Conservation (phyloP, 352 stramenopile genomes). For the Sclerospora graminicola region DNA sequence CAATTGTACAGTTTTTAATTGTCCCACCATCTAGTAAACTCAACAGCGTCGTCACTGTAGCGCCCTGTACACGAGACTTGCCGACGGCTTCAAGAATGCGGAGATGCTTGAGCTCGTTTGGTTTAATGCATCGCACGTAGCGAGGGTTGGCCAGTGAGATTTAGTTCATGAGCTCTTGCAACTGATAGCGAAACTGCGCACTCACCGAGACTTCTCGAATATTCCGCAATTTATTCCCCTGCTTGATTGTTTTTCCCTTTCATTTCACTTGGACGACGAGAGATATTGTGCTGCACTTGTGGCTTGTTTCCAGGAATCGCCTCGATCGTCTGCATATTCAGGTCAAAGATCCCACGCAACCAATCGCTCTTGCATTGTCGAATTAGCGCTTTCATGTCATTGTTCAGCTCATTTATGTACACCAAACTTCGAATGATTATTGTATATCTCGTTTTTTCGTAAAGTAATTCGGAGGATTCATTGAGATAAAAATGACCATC, state of each 20-base stretch:
- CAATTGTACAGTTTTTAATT: constrained; percentile 70
- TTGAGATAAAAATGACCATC: too few relatives aligned
- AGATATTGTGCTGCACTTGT: constrained; percentile 60
- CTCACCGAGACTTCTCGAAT: constrained; percentile 81
- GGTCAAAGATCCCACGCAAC: constrained; percentile 77
- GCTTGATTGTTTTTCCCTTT: constrained; percentile 25
- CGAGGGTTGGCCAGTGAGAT: constrained; percentile 81
- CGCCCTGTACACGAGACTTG: constrained; percentile 29
- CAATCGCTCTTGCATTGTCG: constrained; percentile 76
- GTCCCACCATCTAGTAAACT: constrained; percentile 23
- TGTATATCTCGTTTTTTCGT: too few relatives aligned
- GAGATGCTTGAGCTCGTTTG: constrained; percentile 81
- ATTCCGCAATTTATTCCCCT: constrained; percentile 67
- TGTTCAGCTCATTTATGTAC: too few relatives aligned
- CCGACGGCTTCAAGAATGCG: constrained; percentile 58
- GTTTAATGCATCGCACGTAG: constrained; percentile 86
- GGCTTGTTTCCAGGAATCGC: constrained; percentile 59
- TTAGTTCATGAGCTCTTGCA: constrained; percentile 85
- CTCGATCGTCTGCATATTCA: constrained; percentile 82
- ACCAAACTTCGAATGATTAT: too few relatives aligned
- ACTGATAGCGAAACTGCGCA: constrained; percentile 82
- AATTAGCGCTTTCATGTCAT: constrained; percentile 90
- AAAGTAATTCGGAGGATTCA: too few relatives aligned
- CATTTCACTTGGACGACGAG: constrained; percentile 47
- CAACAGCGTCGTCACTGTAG: constrained; percentile 44